Base-by-base conservation (phyloP, 805 yeast species). In the Zygoascus tannicola region DNA sequence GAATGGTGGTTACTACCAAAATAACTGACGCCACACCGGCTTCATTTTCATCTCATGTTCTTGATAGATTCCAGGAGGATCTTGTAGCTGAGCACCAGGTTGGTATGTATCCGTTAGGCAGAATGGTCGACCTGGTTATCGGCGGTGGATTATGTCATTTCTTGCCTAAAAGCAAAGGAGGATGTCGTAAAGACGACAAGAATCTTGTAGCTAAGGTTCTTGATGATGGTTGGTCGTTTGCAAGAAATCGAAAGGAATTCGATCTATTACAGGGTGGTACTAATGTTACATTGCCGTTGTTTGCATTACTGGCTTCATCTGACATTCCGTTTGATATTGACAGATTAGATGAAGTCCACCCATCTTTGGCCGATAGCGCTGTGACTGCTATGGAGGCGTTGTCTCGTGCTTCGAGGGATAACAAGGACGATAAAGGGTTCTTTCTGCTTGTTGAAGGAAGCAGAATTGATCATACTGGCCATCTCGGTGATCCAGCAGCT, bases 1-100 rank as follows among this genome's bases (percentile, higher is more conserved):
- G 97, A 0, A 67, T 88, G 40, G 97, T 88, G 21, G 96, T 87
- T 22, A 88, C 95, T 22, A 87, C 97, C 0, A 74, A 94, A 50
- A 75, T 88, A 51, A 85, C 96, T 5, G 97, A 88, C 59, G 97
- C 97, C 14, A 88, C 97, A 0, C 97, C 97, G 0, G 96, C 95
- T 10, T 78, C 88, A 0, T 88, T 86, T 60, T 77, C 85, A 34
- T 55, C 94, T 2, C 97, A 88, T 60, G 92, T 73, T 12, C 80
- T 79, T 50, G 73, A 68, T 57, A 73, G 97, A 57, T 71, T 66
- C 53, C 85, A 82, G 66, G 94, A 87, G 61, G 88, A 83, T 57
- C 69, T 78, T 62, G 86, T 88, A 58, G 96, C 96, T 3, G 76
- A 76, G 56, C 96, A 88, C 49, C 92, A 85, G 58, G 62, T 88